phyloP scores from a whole-genome alignment of 2,329 filamentous ascomycete genomes.

The Exophiala xenobiotica region DNA sequence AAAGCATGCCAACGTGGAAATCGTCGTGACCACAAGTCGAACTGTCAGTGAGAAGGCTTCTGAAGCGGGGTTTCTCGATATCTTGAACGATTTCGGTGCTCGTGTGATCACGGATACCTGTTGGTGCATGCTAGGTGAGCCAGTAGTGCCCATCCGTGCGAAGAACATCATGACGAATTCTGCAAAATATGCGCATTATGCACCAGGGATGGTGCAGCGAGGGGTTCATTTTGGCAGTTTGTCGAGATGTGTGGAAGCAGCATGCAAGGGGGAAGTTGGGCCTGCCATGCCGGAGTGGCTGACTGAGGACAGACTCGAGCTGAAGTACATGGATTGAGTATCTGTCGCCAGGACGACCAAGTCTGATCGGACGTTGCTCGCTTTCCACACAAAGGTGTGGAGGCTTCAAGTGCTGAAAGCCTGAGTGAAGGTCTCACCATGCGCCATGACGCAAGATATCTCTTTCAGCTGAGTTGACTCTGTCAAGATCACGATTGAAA shows the following conservation, averaged over 20 bases:
- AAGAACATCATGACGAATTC: constrained; percentile 47
- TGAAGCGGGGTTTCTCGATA: constrained; percentile 34
- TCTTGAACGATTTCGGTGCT: constrained; percentile 41
- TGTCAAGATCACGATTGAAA: too few species aligned
- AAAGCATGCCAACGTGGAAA: constrained; percentile 25
- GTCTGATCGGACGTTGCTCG: too few species aligned
- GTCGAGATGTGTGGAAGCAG: constrained; percentile 31
- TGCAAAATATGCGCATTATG: constrained; percentile 49
- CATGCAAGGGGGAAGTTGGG: constrained; percentile 22
- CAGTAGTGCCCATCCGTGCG: constrained; percentile 35
- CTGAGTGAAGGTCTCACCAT: too few species aligned
- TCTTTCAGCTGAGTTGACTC: too few species aligned
- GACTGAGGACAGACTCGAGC: background rate
- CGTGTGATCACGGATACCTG: constrained; percentile 47
- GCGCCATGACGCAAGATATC: too few species aligned
- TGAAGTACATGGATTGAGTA: background rate
- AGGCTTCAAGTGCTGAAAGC: too few species aligned
- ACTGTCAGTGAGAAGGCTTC: constrained; percentile 20
- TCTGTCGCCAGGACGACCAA: too few species aligned
- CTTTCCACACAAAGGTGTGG: too few species aligned
- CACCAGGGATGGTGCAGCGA: constrained; percentile 29
- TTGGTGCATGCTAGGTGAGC: constrained; percentile 50
- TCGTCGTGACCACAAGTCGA: constrained; percentile 15
- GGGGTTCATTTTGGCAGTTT: constrained; percentile 34
- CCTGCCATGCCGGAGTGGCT: background rate